Base-by-base conservation (phyloP, 2,329 filamentous ascomycete genomes). In the Aspergillus pseudoglaucus region DNA sequence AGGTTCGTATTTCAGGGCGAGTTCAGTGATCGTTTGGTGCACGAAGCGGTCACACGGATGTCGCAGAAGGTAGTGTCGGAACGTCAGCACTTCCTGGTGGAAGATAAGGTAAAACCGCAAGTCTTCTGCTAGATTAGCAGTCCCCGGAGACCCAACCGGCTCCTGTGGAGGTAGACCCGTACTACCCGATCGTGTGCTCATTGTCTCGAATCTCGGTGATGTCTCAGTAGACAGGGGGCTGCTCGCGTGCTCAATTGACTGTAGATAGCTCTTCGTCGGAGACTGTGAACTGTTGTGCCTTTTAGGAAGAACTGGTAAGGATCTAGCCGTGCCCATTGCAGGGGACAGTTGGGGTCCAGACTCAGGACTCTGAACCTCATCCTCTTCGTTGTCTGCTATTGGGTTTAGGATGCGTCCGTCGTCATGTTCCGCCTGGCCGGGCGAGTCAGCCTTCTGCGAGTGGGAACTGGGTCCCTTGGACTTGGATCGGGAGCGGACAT, bases 31-130 rank as follows among this genome's bases (percentile, higher is more conserved):
- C 6, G 81, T 82, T 8, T 76, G 78, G 43, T 81, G 82, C 53
- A 96, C 82, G 63, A 96, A 95, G 52, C 84, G 76, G 41, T 82
- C 78, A 9, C 78, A 75, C 60, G 91, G 84, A 55, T 79, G 77
- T 52, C 86, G 83, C 56, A 94, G 73, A 45, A 86, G 85, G 64
- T 95, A 97, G 67, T 95, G 90, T 55, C 88, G 84, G 62, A 86
- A 77, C 0, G 83, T 88, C 50, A 97, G 80, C 57, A 90, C 82
- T 43, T 89, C 82, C 56, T 78, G 78, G 60, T 87, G 90, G 67
- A 90, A 95, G 33, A 80, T 75, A 15, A 97, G 74, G 63, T 93
- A 90, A 61, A 83, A 87, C 49, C 85, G 84, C 41, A 94, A 67
- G 58, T 95, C 88, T 8, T 78, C 74, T 1, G 84, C 76, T 6